A percentile compares a stretch with the other conserved stretches of the same genome.
Conservation (phyloP, 2,329 filamentous ascomycete species). For the Aotearoamyces nothofagi region DNA sequence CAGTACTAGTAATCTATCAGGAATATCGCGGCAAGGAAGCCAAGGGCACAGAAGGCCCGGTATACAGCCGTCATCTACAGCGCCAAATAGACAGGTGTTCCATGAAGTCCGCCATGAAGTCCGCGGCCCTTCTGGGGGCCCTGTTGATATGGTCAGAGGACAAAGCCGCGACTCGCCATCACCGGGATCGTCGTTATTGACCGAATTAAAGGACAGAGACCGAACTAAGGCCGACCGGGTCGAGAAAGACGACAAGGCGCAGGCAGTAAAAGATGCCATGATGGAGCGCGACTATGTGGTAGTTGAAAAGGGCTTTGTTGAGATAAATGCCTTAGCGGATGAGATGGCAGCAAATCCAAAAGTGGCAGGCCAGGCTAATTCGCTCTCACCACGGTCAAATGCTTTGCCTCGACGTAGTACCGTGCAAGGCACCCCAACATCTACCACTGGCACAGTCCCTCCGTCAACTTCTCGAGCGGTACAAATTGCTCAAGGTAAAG, state of each 20-base stretch:
- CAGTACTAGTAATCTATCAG: neutral
- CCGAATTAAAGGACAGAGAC: constrained; percentile 18
- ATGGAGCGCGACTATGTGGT: constrained; percentile 92
- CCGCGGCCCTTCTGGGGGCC: constrained; percentile 13
- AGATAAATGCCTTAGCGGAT: constrained; percentile 94
- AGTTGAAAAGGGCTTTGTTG: constrained; percentile 86
- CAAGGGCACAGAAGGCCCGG: too few relatives aligned
- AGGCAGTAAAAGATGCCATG: constrained; percentile 71
- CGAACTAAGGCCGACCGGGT: constrained; percentile 9
- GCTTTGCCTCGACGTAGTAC: constrained; percentile 63
- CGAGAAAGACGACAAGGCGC: constrained; percentile 40
- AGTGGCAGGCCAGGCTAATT: constrained; percentile 22
- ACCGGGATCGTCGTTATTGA: constrained; percentile 20
- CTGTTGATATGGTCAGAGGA: constrained; percentile 4
- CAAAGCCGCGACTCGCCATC: constrained; percentile 20
- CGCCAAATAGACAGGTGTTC: constrained; percentile 26
- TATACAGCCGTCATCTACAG: constrained; percentile 30
- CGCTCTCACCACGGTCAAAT: constrained; percentile 37
- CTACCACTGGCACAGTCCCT: constrained; percentile 53
- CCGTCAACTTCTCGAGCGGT: constrained; percentile 55
- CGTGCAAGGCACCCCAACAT: constrained; percentile 57
- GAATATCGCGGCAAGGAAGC: too few relatives aligned
- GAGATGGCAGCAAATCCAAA: constrained; percentile 72
- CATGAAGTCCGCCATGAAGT: too few relatives aligned
- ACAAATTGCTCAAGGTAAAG: constrained; percentile 54